Percentiles rank a stretch among this genome's conserved stretches.
phyloP scores from a whole-genome alignment of 2,329 filamentous ascomycete species.

The Paracorniculantispora psalliotae region DNA sequence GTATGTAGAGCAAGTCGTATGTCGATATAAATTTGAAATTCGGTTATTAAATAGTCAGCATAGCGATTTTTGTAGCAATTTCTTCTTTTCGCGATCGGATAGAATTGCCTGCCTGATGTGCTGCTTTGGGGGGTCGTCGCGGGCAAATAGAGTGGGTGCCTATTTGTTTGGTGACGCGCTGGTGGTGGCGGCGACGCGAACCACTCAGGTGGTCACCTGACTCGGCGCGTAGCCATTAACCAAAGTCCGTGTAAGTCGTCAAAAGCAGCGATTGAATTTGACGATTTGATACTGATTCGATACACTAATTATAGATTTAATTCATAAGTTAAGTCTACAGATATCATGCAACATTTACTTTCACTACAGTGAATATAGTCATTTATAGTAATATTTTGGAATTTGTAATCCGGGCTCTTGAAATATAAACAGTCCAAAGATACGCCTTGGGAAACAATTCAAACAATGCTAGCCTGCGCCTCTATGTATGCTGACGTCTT shows the following conservation, averaged over 20 bases:
- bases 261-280: neutral
- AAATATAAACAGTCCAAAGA: slow-evolving; percentile 14
- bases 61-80: neutral
- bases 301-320: too few species aligned
- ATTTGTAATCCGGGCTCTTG: slow-evolving; percentile 4
- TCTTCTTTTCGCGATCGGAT: neutral
- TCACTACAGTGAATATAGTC: neutral
- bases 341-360: neutral
- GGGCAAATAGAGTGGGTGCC: slow-evolving; percentile 10
- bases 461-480: slow-evolving; percentile 19
- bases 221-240: slow-evolving; percentile 1
- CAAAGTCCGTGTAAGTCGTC: neutral
- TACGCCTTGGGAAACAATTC: slow-evolving; percentile 7
- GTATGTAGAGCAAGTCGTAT: neutral
- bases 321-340: too few species aligned
- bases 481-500: slow-evolving; percentile 17
- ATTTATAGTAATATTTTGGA: neutral
- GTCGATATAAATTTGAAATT: neutral
- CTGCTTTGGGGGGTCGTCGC: neutral
- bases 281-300: too few species aligned
- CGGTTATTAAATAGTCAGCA: neutral
- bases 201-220: slow-evolving; percentile 33
- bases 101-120: neutral
- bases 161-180: slow-evolving; percentile 13
- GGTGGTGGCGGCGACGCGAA: slow-evolving; percentile 29